Conservation (phyloP, 441 rosid genomes). For the Francoa sonchifolia region DNA sequence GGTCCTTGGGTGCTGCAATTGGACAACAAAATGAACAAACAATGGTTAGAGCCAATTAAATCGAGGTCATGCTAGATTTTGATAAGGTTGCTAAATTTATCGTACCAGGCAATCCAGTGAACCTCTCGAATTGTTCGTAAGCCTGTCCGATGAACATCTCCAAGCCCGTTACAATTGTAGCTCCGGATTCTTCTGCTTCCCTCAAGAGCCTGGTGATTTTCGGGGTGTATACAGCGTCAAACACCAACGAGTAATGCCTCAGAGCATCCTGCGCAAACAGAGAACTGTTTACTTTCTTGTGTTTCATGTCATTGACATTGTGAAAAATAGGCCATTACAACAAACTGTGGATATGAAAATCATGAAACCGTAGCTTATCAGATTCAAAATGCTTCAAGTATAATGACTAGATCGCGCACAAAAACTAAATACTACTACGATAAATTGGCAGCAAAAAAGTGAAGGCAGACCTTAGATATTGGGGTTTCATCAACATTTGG, state of each 20-base stretch:
- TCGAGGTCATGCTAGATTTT: background rate
- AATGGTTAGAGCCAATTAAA: background rate
- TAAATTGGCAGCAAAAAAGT: background rate
- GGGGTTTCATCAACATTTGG: constrained; percentile 58
- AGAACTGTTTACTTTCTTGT: constrained; percentile 2
- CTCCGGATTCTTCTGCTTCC: constrained; percentile 78
- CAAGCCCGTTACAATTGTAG: constrained; percentile 48
- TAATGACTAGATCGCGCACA: too few species aligned
- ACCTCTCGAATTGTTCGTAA: constrained; percentile 68
- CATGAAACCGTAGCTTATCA: too few species aligned
- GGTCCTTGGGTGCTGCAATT: constrained; percentile 72
- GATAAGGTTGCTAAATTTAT: background rate
- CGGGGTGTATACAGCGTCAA: constrained; percentile 85
- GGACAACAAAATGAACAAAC: constrained; percentile 1
- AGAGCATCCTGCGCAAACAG: constrained; percentile 39
- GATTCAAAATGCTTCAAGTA: too few species aligned
- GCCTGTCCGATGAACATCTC: constrained; percentile 96
- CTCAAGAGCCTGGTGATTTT: constrained; percentile 64
- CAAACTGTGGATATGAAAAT: too few species aligned
- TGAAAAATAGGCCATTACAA: too few species aligned
- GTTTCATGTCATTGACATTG: background rate
- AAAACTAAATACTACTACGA: too few species aligned
- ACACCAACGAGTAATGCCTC: constrained; percentile 60
- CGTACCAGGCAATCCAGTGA: constrained; percentile 80
- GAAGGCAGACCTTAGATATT: constrained; percentile 34